Percentiles rank a stretch among this genome's conserved stretches.
Evolutionary conservation across 345 rosid species (phyloP).

Genomic region (Linum lewisii): DNA sequence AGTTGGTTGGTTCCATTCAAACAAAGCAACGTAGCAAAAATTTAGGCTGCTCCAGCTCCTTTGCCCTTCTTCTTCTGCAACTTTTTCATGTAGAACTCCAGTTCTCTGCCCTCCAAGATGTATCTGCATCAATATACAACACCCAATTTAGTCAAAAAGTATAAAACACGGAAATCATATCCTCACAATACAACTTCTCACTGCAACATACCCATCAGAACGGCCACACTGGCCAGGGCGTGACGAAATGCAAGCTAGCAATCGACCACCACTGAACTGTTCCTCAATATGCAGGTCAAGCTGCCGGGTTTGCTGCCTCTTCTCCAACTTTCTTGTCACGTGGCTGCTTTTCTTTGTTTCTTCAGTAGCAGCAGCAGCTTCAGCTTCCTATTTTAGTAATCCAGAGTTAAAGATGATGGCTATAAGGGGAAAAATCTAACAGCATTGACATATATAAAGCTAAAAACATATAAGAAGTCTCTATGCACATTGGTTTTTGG

Average conservation of each 20-base stretch:
- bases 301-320: constrained; percentile 1
- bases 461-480: not conserved
- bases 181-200: not conserved
- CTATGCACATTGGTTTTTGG: not conserved
- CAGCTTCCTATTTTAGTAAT: constrained; percentile 3
- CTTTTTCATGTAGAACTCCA: constrained; percentile 12
- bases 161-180: not conserved
- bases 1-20: not conserved
- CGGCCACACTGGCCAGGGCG: constrained; percentile 10
- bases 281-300: constrained; percentile 8
- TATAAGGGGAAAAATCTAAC: not conserved
- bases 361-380: not conserved
- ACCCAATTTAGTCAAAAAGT: not conserved
- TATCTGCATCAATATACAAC: not conserved
- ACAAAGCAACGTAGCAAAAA: not conserved
- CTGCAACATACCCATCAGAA: constrained; percentile 2
- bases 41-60: constrained; percentile 7
- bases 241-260: constrained; percentile 3
- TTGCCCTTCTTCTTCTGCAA: constrained; percentile 11
- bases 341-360: constrained; percentile 7
- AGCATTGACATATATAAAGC: no score
- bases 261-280: constrained; percentile 7
- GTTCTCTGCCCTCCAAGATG: constrained; percentile 9
- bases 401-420: no score
- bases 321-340: not conserved